These are phyloP conservation scores for Psidium guajava DNA, from an alignment of 345 rosid genomes.

Conservation along the genomic window DNA sequence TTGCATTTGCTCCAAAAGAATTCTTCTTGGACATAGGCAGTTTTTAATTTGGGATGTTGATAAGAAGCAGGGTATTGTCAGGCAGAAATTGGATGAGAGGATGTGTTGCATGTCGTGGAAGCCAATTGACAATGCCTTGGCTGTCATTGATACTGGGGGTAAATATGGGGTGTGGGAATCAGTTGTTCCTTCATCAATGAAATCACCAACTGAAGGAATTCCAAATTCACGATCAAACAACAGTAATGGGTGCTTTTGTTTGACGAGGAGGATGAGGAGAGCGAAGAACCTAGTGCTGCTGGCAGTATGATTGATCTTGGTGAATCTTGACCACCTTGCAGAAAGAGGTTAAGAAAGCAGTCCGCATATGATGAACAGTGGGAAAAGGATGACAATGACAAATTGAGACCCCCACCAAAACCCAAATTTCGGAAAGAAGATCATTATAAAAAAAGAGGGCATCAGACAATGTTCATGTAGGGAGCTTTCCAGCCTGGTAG, in stretches of 20 bases:
- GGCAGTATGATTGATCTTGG: conserved; percentile 62
- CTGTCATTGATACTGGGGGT: conserved; percentile 70
- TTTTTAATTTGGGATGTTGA: conserved; percentile 85
- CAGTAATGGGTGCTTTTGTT: conserved; percentile 57
- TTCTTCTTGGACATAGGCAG: conserved; percentile 59
- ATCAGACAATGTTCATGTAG: conserved; percentile 40
- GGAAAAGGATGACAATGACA: conserved; percentile 35
- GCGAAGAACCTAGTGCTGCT: conserved; percentile 35
- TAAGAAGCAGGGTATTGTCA: conserved; percentile 74
- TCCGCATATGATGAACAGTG: conserved; percentile 28
- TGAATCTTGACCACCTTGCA: conserved; percentile 46
- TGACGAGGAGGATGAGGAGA: conserved; percentile 57
- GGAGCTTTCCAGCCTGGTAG: conserved; percentile 92
- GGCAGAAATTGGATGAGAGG: conserved; percentile 70
- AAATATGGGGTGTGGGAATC: conserved; percentile 87
- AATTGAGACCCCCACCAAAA: conserved; percentile 23
- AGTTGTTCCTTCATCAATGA: conserved; percentile 87
- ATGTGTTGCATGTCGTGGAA: conserved; percentile 88
- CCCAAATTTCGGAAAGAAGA: conserved; percentile 24
- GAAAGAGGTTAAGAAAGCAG: conserved; percentile 61
- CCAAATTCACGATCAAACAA: conserved; percentile 46
- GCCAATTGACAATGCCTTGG: conserved; percentile 71
- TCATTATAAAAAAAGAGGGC: conserved; percentile 23
- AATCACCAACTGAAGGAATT: conserved; percentile 68
- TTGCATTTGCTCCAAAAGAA: conserved; percentile 74